A percentile compares a stretch with the other conserved stretches of the same genome.
Evolutionary conservation across 345 rosid genomes (phyloP).

Genomic region (Salix brachista): DNA sequence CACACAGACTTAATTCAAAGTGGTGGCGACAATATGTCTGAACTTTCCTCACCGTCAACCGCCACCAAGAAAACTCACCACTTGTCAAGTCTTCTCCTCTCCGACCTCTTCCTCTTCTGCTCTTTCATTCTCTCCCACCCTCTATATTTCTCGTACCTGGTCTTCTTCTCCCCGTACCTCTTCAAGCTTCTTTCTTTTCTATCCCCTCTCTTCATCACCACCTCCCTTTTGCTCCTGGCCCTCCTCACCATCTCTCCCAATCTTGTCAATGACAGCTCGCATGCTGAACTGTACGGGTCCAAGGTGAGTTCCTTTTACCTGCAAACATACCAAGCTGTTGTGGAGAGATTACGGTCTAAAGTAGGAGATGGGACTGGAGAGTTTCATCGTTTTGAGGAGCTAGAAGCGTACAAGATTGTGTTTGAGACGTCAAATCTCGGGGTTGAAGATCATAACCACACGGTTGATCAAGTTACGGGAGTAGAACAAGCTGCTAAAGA

Average conservation of each 20-base stretch:
- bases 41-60: constrained; percentile 35
- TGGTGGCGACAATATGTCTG: constrained; percentile 37
- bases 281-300: constrained; percentile 29
- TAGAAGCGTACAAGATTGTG: constrained; percentile 64
- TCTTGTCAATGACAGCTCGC: constrained; percentile 17
- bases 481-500: constrained; percentile 16
- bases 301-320: constrained; percentile 35
- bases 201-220: constrained; percentile 77
- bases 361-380: constrained; percentile 31
- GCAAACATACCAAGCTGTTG: constrained; percentile 34
- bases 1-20: neutral
- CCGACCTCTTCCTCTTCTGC: constrained; percentile 43
- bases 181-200: constrained; percentile 72
- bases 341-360: constrained; percentile 38
- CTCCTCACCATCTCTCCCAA: constrained; percentile 44
- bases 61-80: constrained; percentile 28
- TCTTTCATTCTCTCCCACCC: constrained; percentile 61
- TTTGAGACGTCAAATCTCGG: constrained; percentile 44
- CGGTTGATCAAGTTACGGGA: constrained; percentile 6
- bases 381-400: constrained; percentile 33
- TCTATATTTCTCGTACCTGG: constrained; percentile 35
- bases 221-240: constrained; percentile 64
- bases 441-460: constrained; percentile 3
- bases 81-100: constrained; percentile 45
- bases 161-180: constrained; percentile 67